Conservation (phyloP, 306 rosid genomes). For the Pyrus communis region DNA sequence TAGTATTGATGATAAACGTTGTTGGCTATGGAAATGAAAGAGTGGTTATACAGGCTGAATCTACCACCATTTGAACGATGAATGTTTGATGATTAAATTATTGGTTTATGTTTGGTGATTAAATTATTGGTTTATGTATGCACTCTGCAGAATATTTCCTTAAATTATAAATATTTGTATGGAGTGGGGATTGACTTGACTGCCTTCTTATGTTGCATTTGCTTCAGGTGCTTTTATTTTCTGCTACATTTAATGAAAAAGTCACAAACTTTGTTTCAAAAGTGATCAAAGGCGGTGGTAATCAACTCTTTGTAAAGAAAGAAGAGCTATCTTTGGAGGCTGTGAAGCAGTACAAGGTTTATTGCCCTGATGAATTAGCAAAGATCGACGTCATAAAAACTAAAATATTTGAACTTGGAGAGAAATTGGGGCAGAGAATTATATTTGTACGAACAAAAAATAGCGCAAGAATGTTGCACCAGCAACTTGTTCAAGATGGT, state of each 20-base stretch:
- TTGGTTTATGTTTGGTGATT: not conserved
- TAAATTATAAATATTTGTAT: not conserved
- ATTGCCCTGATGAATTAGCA: constrained; percentile 53
- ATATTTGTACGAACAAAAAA: constrained; percentile 68
- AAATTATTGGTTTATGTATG: not conserved
- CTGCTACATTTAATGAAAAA: constrained; percentile 83
- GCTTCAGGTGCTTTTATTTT: constrained; percentile 74
- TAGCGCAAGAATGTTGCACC: constrained; percentile 59
- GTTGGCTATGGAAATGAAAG: not conserved
- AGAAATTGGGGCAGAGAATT: constrained; percentile 81
- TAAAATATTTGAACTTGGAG: constrained; percentile 74
- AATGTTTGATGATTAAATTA: not conserved
- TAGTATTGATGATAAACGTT: not conserved
- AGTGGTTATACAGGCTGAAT: not conserved
- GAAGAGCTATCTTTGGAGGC: constrained; percentile 74
- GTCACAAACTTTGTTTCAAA: constrained; percentile 68
- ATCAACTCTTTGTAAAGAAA: constrained; percentile 76
- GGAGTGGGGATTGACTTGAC: not conserved
- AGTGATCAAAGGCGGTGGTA: constrained; percentile 53
- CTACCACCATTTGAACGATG: not conserved
- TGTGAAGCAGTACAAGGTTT: constrained; percentile 79
- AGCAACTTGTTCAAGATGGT: constrained; percentile 50
- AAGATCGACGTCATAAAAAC: constrained; percentile 56
- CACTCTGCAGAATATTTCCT: not conserved
- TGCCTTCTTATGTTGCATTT: not conserved